Conservation (phyloP, 148 eudicot species). For the Pharnaceum exiguum region DNA sequence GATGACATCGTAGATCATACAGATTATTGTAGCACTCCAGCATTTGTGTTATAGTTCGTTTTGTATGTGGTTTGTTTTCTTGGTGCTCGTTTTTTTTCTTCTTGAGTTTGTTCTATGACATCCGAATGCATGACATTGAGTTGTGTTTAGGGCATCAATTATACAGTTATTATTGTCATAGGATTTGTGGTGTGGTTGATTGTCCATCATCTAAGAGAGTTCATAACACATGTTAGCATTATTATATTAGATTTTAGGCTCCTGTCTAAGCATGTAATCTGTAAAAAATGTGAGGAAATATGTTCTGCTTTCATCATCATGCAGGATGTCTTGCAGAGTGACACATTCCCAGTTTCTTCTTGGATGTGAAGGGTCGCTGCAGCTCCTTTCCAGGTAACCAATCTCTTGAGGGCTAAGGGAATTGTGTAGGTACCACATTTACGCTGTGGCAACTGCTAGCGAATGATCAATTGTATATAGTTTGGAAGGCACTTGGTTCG, state of each 20-base stretch:
- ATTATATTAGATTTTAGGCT: slow-evolving; percentile 22
- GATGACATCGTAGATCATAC: slow-evolving; percentile 20
- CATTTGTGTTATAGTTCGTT: slow-evolving; percentile 39
- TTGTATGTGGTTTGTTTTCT: slow-evolving; percentile 17
- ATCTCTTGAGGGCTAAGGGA: not conserved
- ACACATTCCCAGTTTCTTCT: slow-evolving; percentile 10
- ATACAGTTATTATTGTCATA: too few species aligned
- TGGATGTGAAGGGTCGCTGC: slow-evolving; percentile 17
- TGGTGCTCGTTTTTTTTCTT: slow-evolving; percentile 10
- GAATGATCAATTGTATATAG: too few species aligned
- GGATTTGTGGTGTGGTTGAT: too few species aligned
- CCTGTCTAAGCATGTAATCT: slow-evolving; percentile 13
- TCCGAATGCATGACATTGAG: too few species aligned
- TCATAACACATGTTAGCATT: slow-evolving; percentile 4
- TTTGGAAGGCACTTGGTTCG: too few species aligned
- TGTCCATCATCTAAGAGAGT: not conserved
- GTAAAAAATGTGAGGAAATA: slow-evolving; percentile 21
- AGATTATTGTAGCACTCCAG: slow-evolving; percentile 26
- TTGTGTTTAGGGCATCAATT: too few species aligned
- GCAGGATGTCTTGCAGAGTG: slow-evolving; percentile 26
- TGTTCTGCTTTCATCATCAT: slow-evolving; percentile 26
- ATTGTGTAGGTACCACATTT: too few species aligned
- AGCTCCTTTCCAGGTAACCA: slow-evolving; percentile 10
- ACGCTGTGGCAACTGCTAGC: too few species aligned
- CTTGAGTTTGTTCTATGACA: too few species aligned